Evolutionary conservation across 164 flowering plant species (phyloP), one percentile per base, ranked within the genome.

Genomic region (Piper longum): DNA sequence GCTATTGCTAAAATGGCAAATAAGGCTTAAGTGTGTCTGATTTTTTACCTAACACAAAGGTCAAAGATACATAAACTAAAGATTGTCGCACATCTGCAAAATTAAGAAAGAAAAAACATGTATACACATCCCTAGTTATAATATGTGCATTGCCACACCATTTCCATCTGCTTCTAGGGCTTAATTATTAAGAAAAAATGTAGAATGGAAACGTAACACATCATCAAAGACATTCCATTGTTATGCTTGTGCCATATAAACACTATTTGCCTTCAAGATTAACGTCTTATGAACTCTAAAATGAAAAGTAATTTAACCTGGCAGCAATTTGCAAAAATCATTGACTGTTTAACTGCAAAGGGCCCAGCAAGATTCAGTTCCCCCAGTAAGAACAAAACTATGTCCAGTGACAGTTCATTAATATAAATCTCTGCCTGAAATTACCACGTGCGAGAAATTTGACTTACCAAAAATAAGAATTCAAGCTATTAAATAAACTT

Each of bases 281-380:
- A 26, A 48, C 12, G 14, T 48, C 14, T 9, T 48, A 48, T 48
- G 52, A 9, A 48, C 52, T 48, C 14, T 48, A 48, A 5, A 48
- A 14, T 9, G 14, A 9, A 48, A 48, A 48, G 52, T 48, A 14
- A 26, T 48, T 48, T 60, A 71, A 87, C 98, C 97, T 88, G 86
- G 89, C 92, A 88, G 69, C 87, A 82, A 69, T 86, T 85, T 67
- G 86, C 77, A 71, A 86, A 72, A 61, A 88, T 78, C 62, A 42
- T 58, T 51, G 90, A 79, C 71, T 70, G 79, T 70, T 73, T 81
- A 69, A 88, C 81, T n/a, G 85, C 80, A 75, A 63, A 93, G 43
- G 98, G 97, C 69, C 98, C 97, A 70, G 92, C 96, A 70, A 93
- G 70, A 70, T 86, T 63, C 76, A 93, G 64, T 70, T 84, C 70